Base-by-base conservation (phyloP, 2,329 filamentous ascomycete species). In the Ilyonectria sp. region DNA sequence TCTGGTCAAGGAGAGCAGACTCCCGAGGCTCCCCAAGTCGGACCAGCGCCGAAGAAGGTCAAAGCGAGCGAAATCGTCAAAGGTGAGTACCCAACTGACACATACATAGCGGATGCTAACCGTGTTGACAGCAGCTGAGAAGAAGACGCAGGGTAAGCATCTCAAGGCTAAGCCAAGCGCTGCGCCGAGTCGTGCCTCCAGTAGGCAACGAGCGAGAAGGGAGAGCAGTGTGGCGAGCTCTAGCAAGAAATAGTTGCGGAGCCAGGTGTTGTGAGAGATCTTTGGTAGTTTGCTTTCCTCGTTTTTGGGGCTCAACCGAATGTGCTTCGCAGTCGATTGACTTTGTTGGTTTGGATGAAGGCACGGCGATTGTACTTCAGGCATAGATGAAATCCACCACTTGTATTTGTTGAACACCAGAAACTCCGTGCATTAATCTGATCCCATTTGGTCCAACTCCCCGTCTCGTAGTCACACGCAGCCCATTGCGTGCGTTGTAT, bases 41-140 rank as follows among this genome's bases (percentile, higher is more conserved):
- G 59, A 1, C 72, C 72, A 2, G 37, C 58, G 23, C 35, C n/a
- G 11, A 74, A 74, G 43, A 74, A 68, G 60, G 31, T 52, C 1
- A 74, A 69, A 23, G 17, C 11, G 26, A 26, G 13, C 13, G 9
- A 9, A 35, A 15, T 11, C 7, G 4, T 17, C 31, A 21, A 35
- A 35, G 29, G 50, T 23, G n/a, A 13, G 50, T 21, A 13, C 47
- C 6, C 6, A 26, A 15, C 17, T 37, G 23, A 44, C 9, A 17
- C 43, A 29, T 21, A 19, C 2, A 49, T 17, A n/a, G 15, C 11
- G n/a, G 1, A 10, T 23, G 21, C 50, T 53, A 35, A 53, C 50
- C 19, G 9, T 19, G n/a, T 35, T 15, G 3, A 21, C 50, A 35
- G 50, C 6, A 11, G 8, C 3, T 3, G 7, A 8, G 17, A 4